Evolutionary conservation across 2,329 filamentous ascomycete species (phyloP).

Genomic region (Myriosclerotinia duriaeana): DNA sequence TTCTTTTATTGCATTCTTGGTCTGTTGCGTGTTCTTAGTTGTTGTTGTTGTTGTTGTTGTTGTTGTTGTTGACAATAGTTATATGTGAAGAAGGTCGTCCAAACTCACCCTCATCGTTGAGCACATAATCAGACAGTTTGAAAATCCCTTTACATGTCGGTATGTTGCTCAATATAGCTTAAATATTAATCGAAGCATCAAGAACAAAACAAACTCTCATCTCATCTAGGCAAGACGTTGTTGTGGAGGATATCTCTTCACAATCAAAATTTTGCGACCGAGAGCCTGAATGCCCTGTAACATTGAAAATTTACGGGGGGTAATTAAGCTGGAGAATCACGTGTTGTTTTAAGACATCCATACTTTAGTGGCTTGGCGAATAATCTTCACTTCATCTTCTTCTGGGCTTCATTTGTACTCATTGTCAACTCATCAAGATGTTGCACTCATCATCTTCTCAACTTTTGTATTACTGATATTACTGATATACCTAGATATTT

Average conservation of each 20-base stretch:
- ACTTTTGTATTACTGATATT: not conserved
- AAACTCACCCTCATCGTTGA: too few relatives aligned
- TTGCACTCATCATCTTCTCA: too few relatives aligned
- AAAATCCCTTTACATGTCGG: not conserved
- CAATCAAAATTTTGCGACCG: not conserved
- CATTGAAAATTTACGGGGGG: too few relatives aligned
- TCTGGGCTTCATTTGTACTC: not conserved
- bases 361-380: not conserved
- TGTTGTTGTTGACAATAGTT: too few relatives aligned
- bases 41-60: too few relatives aligned
- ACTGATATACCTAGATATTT: not conserved
- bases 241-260: not conserved
- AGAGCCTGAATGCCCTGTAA: too few relatives aligned
- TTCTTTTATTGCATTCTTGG: too few relatives aligned
- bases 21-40: too few relatives aligned
- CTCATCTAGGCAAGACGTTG: not conserved
- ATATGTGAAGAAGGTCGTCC: too few relatives aligned
- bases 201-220: not conserved
- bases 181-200: not conserved
- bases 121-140: not conserved
- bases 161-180: not conserved
- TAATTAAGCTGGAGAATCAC: not conserved
- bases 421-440: not conserved
- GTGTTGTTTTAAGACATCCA: not conserved
- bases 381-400: not conserved